Conservation (phyloP, 2,329 filamentous ascomycete species). For the Coleophoma eucalyptorum region DNA sequence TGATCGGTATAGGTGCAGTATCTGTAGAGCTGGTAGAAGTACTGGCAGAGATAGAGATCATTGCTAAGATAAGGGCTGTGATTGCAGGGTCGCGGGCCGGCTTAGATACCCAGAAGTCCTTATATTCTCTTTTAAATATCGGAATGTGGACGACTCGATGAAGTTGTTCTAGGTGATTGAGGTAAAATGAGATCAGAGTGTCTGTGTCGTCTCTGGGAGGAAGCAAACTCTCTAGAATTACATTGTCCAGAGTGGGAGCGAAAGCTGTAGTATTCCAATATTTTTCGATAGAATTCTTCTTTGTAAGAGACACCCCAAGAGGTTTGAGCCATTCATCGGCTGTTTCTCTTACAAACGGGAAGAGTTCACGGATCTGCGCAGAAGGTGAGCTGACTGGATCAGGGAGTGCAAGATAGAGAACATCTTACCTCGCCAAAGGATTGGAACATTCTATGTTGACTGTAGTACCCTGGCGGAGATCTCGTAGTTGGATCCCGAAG, state of each 20-base stretch:
- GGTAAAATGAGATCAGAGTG: constrained; percentile 3
- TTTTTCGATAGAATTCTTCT: constrained; percentile 1
- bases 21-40: constrained; percentile 53
- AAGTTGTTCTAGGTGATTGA: constrained; percentile 5
- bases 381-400: neutral
- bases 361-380: constrained; percentile 7
- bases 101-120: constrained; percentile 2
- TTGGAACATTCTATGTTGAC: constrained; percentile 5
- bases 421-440: constrained; percentile 6
- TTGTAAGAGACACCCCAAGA: constrained; percentile 3
- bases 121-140: constrained; percentile 7
- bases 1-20: constrained; percentile 49
- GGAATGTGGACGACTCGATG: constrained; percentile 8
- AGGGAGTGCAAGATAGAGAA: neutral
- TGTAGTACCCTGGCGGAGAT: constrained; percentile 10
- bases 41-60: constrained; percentile 58
- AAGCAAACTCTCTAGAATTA: constrained; percentile 1
- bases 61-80: constrained; percentile 28
- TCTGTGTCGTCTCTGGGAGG: constrained; percentile 5
- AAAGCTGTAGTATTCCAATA: neutral
- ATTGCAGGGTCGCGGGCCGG: constrained; percentile 4
- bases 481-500: constrained; percentile 11
- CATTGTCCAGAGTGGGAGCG: neutral
- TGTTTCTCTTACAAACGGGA: constrained; percentile 9
- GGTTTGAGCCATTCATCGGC: constrained; percentile 7